Evolutionary conservation across 78 protist genomes (phyloP).

Genomic region (Dictyostelium capitatum): DNA sequence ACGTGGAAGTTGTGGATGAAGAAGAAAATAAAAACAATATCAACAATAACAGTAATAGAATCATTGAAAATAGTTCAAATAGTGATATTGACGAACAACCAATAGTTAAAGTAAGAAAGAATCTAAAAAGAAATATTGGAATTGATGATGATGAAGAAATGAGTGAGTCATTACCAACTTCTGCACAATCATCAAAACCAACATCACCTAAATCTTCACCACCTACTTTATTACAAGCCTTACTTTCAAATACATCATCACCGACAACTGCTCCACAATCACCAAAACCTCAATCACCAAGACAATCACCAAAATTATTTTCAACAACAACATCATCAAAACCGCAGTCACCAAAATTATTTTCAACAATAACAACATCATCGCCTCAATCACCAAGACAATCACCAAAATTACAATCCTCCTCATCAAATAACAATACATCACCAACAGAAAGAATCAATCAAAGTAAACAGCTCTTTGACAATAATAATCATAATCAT

Average conservation of each 20-base stretch:
- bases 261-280: not conserved
- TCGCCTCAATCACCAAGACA: not conserved
- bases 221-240: not conserved
- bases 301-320: not conserved
- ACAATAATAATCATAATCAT: slow-evolving; percentile 6
- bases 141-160: slow-evolving; percentile 5
- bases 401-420: not conserved
- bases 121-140: not conserved
- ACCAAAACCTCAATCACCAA: not conserved
- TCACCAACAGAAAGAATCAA: slow-evolving; percentile 8
- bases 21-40: not conserved
- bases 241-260: not conserved
- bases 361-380: not conserved
- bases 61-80: not conserved
- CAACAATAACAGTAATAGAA: not conserved
- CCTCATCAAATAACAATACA: not conserved
- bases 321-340: not conserved
- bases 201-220: not conserved
- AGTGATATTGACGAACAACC: not conserved
- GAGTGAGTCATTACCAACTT: not conserved
- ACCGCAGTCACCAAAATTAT: not conserved
- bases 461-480: not conserved
- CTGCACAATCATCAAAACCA: not conserved
- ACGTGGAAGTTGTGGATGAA: slow-evolving; percentile 41
- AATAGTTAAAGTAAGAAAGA: not conserved